Percentiles rank a stretch among this genome's conserved stretches.
phyloP scores from a whole-genome alignment of 2,329 filamentous ascomycete species.

The Cylindrodendrum hubeiense region DNA sequence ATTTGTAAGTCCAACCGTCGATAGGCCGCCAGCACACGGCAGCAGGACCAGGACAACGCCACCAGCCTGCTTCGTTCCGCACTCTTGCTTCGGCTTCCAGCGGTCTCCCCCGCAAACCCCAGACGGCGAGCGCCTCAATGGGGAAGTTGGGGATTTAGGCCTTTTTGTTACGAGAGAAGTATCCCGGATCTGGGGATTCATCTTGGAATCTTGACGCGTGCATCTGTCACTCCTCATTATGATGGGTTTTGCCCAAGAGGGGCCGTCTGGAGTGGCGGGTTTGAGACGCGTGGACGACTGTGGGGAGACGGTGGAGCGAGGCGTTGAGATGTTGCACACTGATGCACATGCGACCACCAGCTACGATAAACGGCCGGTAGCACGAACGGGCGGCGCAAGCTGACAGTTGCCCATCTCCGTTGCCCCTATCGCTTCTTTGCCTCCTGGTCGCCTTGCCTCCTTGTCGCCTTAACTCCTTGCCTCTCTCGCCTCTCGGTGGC shows the following conservation, averaged over 20 bases:
- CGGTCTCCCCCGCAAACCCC: slow-evolving; percentile 13
- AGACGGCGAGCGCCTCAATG: not conserved
- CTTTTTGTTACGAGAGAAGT: not conserved
- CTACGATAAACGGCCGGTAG: not conserved
- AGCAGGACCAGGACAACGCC: not conserved
- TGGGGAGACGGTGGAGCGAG: not conserved
- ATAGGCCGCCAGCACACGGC: not conserved
- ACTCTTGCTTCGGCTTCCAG: slow-evolving; percentile 6
- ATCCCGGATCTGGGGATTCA: not conserved
- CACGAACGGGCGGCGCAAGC: not conserved
- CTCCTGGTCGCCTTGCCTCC: no score
- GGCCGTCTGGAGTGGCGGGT: not conserved
- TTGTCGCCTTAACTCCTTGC: no score
- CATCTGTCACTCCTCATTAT: no score
- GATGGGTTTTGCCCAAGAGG: no score
- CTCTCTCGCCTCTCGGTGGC: not conserved
- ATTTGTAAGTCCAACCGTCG: not conserved
- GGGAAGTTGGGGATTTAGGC: slow-evolving; percentile 6
- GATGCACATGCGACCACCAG: not conserved
- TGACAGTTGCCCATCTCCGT: not conserved
- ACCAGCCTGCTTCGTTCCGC: not conserved
- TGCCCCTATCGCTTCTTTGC: not conserved
- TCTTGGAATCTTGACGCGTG: no score
- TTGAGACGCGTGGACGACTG: not conserved
- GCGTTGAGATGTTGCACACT: not conserved